These are phyloP conservation scores for Euphorbia pulcherrima DNA, from an alignment of 345 rosid species.

Conservation along the genomic window DNA sequence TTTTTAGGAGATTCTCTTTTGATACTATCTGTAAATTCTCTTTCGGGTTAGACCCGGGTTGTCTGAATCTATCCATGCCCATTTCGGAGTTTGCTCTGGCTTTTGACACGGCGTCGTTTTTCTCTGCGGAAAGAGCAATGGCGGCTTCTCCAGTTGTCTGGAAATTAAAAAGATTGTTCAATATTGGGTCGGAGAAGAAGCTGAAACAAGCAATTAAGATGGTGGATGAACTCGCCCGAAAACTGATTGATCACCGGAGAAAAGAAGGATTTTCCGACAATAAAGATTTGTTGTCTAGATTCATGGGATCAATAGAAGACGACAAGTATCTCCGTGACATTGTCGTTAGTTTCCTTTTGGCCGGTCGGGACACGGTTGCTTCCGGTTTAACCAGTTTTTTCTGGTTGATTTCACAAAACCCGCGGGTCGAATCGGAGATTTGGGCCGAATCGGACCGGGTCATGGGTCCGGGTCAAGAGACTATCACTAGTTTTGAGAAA, in stretches of 20 bases:
- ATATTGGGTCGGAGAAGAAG: constrained; percentile 49
- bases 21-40: constrained; percentile 67
- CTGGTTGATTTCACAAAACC: constrained; percentile 42
- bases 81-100: constrained; percentile 39
- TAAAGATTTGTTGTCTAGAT: constrained; percentile 57
- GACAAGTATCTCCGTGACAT: constrained; percentile 42
- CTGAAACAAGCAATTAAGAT: constrained; percentile 44
- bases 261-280: constrained; percentile 27
- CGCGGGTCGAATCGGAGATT: constrained; percentile 36
- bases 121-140: constrained; percentile 49
- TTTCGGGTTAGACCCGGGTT: constrained; percentile 60
- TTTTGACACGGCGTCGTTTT: constrained; percentile 52
- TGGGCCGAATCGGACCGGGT: constrained; percentile 22
- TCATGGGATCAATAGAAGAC: constrained; percentile 43
- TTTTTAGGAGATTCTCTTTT: constrained; percentile 54
- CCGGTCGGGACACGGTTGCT: constrained; percentile 16
- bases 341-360: constrained; percentile 29
- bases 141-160: constrained; percentile 43
- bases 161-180: constrained; percentile 47
- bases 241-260: constrained; percentile 40
- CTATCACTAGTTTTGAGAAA: constrained; percentile 31
- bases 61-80: constrained; percentile 43
- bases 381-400: constrained; percentile 43
- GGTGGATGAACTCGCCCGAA: constrained; percentile 41
- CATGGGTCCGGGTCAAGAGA: not conserved